Conservation (phyloP, 1,284 basidiomycete species). For the Microbotryomycetes sp. region DNA sequence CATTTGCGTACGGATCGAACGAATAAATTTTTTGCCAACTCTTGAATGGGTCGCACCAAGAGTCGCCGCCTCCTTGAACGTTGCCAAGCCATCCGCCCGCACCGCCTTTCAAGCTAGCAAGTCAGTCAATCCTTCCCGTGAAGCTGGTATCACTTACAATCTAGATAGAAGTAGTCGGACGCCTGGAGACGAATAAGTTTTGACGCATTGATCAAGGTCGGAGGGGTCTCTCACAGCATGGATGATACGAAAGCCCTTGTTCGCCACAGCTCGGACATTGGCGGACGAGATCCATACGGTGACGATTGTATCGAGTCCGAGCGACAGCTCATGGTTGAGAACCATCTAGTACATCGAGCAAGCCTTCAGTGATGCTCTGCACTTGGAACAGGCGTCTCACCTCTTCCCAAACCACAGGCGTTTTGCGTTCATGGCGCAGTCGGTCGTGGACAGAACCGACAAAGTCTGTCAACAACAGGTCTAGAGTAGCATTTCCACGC, state of each 20-base stretch:
- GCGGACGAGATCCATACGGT: conserved; percentile 63
- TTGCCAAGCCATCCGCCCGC: conserved; percentile 69
- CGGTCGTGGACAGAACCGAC: conserved; percentile 51
- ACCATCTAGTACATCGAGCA: conserved; percentile 55
- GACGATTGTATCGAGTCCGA: conserved; percentile 61
- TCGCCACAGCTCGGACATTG: conserved; percentile 54
- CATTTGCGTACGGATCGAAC: conserved; percentile 60
- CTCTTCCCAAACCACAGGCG: conserved; percentile 65
- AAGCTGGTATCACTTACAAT: conserved; percentile 40
- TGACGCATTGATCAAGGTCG: neutral
- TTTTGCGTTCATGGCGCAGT: conserved; percentile 48
- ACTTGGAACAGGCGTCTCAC: conserved; percentile 31
- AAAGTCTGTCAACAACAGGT: conserved; percentile 59
- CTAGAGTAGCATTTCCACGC: conserved; percentile 48
- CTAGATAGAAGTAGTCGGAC: conserved; percentile 67
- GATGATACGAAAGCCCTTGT: conserved; percentile 56
- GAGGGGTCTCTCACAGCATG: conserved; percentile 45
- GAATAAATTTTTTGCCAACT: conserved; percentile 65
- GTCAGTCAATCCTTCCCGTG: neutral
- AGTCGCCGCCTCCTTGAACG: conserved; percentile 45
- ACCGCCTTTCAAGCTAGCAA: conserved; percentile 59
- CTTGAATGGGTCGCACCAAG: conserved; percentile 68
- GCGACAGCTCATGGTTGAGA: conserved; percentile 53
- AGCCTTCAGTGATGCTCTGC: conserved; percentile 9
- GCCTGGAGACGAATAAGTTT: conserved; percentile 34